Evolutionary conservation across 192 early-diverging fungal genomes (phyloP).

Genomic region (Backusella luteola): DNA sequence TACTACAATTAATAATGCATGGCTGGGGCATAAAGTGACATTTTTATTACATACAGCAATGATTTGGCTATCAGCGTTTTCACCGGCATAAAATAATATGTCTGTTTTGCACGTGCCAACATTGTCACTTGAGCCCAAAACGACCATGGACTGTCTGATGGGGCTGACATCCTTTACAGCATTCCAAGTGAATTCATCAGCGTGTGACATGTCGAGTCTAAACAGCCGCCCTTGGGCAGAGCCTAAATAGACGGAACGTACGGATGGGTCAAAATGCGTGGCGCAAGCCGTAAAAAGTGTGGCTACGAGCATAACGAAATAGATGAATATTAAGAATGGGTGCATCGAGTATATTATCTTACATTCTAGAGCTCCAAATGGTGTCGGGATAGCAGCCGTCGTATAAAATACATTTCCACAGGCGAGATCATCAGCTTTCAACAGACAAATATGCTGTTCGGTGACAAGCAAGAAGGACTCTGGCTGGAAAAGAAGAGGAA

Average conservation of each 20-base stretch:
- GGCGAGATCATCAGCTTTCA: constrained; percentile 20
- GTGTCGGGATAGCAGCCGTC: not conserved
- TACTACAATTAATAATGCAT: not conserved
- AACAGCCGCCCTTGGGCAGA: constrained; percentile 19
- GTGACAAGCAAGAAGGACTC: constrained; percentile 32
- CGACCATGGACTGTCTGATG: constrained; percentile 22
- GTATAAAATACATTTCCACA: constrained; percentile 31
- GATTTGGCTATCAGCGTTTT: constrained; percentile 26
- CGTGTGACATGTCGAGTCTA: not conserved
- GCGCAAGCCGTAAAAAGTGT: constrained; percentile 25
- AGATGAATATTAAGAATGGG: not conserved
- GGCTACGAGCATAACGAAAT: not conserved
- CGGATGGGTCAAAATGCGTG: not conserved
- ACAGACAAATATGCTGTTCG: constrained; percentile 19
- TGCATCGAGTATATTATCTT: not conserved
- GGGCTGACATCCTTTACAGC: not conserved
- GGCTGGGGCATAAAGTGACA: not conserved
- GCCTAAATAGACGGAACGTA: constrained; percentile 11
- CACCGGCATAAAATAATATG: constrained; percentile 26
- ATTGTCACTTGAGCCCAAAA: not conserved
- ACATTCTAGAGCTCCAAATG: not conserved
- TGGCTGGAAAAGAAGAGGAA: constrained; percentile 10
- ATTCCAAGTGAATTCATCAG: constrained; percentile 6
- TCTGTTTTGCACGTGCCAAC: not conserved
- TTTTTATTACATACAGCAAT: constrained; percentile 12